Evolutionary conservation across 2,329 filamentous ascomycete species (phyloP).

Genomic region (Phaeomoniella chlamydospora): DNA sequence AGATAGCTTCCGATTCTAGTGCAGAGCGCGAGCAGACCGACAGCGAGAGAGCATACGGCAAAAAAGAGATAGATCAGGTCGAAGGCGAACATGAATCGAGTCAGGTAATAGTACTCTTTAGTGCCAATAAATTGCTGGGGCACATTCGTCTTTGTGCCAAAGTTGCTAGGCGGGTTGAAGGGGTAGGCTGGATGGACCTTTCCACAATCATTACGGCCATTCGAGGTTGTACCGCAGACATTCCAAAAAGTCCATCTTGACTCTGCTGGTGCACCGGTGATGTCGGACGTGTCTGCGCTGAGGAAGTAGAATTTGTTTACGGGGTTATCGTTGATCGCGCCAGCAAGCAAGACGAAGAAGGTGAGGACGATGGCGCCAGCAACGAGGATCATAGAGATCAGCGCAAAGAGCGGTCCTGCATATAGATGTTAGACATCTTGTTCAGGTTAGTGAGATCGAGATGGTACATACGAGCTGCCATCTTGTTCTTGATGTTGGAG

Average conservation of each 20-base stretch:
- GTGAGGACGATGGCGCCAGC: constrained; percentile 48
- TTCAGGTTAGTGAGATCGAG: too few relatives aligned
- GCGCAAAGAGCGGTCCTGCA: constrained; percentile 40
- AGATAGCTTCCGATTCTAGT: constrained; percentile 35
- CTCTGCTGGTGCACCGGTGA: constrained; percentile 49
- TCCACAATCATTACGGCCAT: constrained; percentile 49
- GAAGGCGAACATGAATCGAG: constrained; percentile 87
- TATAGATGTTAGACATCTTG: not conserved
- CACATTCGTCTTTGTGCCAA: constrained; percentile 37
- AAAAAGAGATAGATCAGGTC: constrained; percentile 77
- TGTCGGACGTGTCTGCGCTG: constrained; percentile 58
- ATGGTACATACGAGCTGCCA: too few relatives aligned
- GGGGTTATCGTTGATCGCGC: constrained; percentile 37
- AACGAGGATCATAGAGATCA: constrained; percentile 46
- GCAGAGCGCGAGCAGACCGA: constrained; percentile 33
- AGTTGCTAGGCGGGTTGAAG: constrained; percentile 52
- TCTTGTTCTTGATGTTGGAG: too few relatives aligned
- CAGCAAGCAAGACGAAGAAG: constrained; percentile 52
- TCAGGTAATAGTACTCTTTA: constrained; percentile 66
- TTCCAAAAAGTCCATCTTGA: constrained; percentile 90
- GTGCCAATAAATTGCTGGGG: constrained; percentile 40
- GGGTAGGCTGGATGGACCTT: constrained; percentile 46
- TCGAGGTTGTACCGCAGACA: constrained; percentile 50
- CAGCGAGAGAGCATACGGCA: constrained; percentile 30
- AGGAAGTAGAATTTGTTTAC: constrained; percentile 76